These are phyloP conservation scores for Schizonepeta tenuifolia DNA, from an alignment of 257 asterid genomes.

Conservation along the genomic window DNA sequence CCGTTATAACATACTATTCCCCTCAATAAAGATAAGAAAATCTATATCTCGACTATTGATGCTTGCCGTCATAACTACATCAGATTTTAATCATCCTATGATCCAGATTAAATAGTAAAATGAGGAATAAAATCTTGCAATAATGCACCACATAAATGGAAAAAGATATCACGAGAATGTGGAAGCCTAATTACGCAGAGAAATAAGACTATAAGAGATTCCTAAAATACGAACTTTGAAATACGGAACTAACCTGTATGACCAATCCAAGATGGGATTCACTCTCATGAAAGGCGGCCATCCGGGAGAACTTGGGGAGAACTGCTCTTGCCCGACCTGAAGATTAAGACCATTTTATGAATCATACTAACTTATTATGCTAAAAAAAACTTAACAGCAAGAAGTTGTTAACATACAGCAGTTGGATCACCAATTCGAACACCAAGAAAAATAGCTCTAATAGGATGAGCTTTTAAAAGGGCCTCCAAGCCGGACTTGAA, in stretches of 20 bases:
- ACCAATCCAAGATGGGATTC: constrained; percentile 98
- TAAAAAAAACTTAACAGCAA: constrained; percentile 28
- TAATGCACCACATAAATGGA: not conserved
- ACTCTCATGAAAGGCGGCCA: constrained; percentile 99
- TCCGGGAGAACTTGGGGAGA: constrained; percentile 95
- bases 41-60: not conserved
- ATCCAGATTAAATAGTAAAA: not conserved
- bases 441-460: constrained; percentile 91
- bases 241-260: constrained; percentile 63
- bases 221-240: constrained; percentile 11
- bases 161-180: constrained; percentile 7
- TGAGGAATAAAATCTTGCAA: constrained; percentile 12
- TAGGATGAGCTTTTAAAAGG: constrained; percentile 71
- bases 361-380: constrained; percentile 9
- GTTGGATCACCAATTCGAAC: constrained; percentile 97
- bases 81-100: constrained; percentile 1
- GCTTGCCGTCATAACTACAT: not conserved
- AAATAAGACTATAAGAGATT: constrained; percentile 17
- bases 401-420: constrained; percentile 57
- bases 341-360: constrained; percentile 28
- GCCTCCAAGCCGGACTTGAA: constrained; percentile 91
- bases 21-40: constrained; percentile 14
- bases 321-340: constrained; percentile 94
- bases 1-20: not conserved
- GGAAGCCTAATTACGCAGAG: constrained; percentile 8